Evolutionary conservation across 495 filamentous ascomycete genomes (phyloP).

Genomic region (Tuber indicum): DNA sequence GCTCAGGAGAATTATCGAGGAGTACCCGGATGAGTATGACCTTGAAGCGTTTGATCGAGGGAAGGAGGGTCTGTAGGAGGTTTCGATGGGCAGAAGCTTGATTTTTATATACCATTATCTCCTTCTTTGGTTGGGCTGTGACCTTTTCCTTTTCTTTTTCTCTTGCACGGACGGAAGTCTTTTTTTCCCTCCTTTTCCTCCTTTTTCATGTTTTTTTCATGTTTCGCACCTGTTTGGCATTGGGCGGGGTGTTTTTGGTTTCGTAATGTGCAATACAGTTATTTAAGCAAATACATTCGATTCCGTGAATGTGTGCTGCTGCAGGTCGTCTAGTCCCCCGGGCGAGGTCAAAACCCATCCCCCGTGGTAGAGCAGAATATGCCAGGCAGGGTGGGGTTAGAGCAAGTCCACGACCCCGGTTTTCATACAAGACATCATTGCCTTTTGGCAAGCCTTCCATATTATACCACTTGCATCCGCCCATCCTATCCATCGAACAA

Average conservation of each 20-base stretch:
- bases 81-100: not conserved
- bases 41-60: slow-evolving; percentile 70
- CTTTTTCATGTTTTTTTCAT: not conserved
- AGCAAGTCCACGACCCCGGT: not conserved
- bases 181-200: not conserved
- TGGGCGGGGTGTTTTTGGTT: not conserved
- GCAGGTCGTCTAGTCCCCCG: not conserved
- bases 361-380: not conserved
- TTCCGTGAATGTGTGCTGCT: not conserved
- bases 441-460: not conserved
- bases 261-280: not conserved
- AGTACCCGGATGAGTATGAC: slow-evolving; percentile 93
- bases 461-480: not conserved
- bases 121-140: not conserved
- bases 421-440: not conserved
- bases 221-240: not conserved
- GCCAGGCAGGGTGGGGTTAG: not conserved
- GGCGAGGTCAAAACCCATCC: not conserved
- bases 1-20: slow-evolving; percentile 67
- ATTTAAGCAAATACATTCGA: not conserved
- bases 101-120: not conserved
- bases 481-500: not conserved
- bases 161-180: not conserved
- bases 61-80: slow-evolving; percentile 53
- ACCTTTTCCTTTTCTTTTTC: not conserved